A percentile compares a stretch with the other conserved stretches of the same genome.
These are phyloP conservation scores for Simplicillium aogashimaense DNA, from an alignment of 2,329 filamentous ascomycete genomes.

Conservation along the genomic window DNA sequence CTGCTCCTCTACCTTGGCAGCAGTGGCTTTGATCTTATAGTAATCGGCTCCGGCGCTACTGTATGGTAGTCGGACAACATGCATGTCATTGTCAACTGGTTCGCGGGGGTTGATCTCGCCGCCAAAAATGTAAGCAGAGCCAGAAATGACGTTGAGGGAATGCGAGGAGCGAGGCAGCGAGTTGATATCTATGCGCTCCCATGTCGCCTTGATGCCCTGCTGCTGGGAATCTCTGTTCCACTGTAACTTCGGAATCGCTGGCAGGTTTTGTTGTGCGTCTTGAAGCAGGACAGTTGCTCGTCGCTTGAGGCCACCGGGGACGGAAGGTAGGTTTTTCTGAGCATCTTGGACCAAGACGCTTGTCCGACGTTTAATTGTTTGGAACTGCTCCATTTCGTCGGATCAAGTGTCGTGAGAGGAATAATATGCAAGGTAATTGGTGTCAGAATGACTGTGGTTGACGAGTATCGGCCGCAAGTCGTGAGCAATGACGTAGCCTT, in stretches of 20 bases:
- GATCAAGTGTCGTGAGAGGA: too few relatives aligned
- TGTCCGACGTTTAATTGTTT: conserved; percentile 38
- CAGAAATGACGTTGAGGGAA: conserved; percentile 48
- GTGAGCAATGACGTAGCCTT: too few relatives aligned
- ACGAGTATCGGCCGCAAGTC: too few relatives aligned
- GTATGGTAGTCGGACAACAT: conserved; percentile 52
- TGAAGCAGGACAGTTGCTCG: conserved; percentile 39
- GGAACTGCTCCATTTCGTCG: conserved; percentile 40
- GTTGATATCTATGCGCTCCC: conserved; percentile 47
- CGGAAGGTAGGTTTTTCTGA: too few relatives aligned
- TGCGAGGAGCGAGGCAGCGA: conserved; percentile 65
- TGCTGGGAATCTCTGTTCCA: too few relatives aligned
- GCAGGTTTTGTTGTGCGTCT: conserved; percentile 37
- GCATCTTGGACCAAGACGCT: too few relatives aligned
- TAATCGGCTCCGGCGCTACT: conserved; percentile 50
- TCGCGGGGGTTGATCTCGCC: conserved; percentile 59
- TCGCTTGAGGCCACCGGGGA: too few relatives aligned
- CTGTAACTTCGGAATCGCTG: conserved; percentile 19
- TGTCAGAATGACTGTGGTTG: neutral
- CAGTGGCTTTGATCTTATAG: conserved; percentile 41
- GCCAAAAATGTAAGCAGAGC: conserved; percentile 60
- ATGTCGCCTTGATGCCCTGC: conserved; percentile 25
- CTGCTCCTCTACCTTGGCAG: conserved; percentile 16
- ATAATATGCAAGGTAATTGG: neutral
- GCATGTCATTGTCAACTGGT: conserved; percentile 64